These are phyloP conservation scores for Helicostylum pulchrum DNA, from an alignment of 192 early-diverging fungal genomes.

Conservation along the genomic window DNA sequence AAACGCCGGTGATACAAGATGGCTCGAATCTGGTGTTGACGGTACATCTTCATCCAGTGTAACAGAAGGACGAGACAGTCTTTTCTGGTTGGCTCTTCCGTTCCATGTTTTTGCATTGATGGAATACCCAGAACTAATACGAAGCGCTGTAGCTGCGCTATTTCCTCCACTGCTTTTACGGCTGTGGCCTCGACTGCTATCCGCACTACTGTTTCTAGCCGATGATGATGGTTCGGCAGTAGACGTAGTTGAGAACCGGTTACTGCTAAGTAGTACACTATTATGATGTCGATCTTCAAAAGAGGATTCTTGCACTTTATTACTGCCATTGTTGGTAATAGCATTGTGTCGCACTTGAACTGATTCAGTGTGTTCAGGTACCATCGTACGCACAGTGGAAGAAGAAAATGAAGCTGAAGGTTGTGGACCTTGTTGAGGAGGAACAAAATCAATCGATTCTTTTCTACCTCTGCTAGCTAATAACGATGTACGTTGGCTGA, in stretches of 20 bases:
- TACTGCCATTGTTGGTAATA: conserved; percentile 1
- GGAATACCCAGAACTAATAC: background rate
- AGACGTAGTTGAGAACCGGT: conserved; percentile 1
- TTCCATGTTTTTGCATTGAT: conserved; percentile 15
- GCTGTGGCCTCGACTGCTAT: conserved; percentile 5
- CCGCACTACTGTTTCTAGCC: background rate
- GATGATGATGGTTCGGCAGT: background rate
- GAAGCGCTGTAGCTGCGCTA: conserved; percentile 7
- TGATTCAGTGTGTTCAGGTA: conserved; percentile 7
- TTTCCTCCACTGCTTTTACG: conserved; percentile 15
- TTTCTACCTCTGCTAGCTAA: background rate
- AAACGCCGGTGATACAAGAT: background rate
- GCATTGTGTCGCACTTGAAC: conserved; percentile 2
- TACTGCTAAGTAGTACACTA: background rate
- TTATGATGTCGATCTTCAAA: background rate
- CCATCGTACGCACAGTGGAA: conserved; percentile 28
- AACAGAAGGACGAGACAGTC: background rate
- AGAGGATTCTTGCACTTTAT: background rate
- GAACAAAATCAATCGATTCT: background rate
- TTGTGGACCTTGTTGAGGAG: conserved; percentile 14
- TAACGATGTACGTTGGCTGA: background rate
- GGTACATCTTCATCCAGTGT: conserved; percentile 1
- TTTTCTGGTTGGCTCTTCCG: background rate
- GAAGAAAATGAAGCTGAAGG: conserved; percentile 30
- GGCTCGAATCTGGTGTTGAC: background rate